Evolutionary conservation across 2,329 filamentous ascomycete species (phyloP).

Genomic region (Cladosporium austrohemisphaericum): DNA sequence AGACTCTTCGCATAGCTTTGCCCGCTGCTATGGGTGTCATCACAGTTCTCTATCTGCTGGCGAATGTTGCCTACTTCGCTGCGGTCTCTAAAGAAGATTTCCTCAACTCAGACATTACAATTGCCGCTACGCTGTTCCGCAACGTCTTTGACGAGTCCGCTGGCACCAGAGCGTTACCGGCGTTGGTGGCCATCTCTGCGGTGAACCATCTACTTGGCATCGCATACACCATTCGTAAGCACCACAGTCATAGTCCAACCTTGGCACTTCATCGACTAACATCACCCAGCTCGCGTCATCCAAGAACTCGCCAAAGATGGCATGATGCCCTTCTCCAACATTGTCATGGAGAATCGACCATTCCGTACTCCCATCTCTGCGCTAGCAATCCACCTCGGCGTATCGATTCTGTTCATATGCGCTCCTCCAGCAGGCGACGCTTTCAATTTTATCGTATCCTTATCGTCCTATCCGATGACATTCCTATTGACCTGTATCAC

Average conservation of each 20-base stretch:
- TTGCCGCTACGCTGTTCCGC: constrained; percentile 64
- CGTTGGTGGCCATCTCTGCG: constrained; percentile 63
- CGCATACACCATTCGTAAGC: constrained; percentile 28
- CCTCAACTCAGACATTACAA: constrained; percentile 62
- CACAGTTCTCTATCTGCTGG: constrained; percentile 62
- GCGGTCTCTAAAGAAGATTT: constrained; percentile 61
- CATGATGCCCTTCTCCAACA: not conserved
- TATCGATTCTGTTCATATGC: constrained; percentile 55
- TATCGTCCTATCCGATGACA: constrained; percentile 64
- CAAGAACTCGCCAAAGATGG: constrained; percentile 2
- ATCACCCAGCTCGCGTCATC: not conserved
- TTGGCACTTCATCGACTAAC: not conserved
- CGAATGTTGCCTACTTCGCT: constrained; percentile 60
- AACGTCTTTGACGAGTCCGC: constrained; percentile 56
- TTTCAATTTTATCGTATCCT: constrained; percentile 68
- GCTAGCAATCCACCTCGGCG: constrained; percentile 49
- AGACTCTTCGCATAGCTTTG: constrained; percentile 55
- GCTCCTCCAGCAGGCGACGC: constrained; percentile 59
- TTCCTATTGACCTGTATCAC: constrained; percentile 55
- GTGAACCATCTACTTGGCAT: constrained; percentile 61
- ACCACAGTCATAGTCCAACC: not conserved
- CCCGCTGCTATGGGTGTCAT: constrained; percentile 54
- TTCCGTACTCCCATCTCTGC: not conserved
- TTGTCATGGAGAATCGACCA: not conserved
- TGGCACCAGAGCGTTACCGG: constrained; percentile 55